phyloP scores from a whole-genome alignment of 108 stramenopile species.

The Cyclotella choctawhatcheeana region DNA sequence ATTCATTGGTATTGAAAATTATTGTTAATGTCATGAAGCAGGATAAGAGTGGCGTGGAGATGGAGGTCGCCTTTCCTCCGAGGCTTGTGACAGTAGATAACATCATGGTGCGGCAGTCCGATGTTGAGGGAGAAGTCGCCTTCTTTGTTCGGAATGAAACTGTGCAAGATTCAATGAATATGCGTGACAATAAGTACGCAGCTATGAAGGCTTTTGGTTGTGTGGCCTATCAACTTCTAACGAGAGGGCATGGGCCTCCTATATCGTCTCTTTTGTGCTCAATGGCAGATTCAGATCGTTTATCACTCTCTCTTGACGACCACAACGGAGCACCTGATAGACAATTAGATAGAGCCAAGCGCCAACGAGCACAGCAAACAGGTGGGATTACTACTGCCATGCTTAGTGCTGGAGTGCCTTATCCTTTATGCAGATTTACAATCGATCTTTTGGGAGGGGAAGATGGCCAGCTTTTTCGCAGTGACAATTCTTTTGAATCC shows the following conservation, averaged over 20 bases:
- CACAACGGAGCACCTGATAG: too few species aligned
- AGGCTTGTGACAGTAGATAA: slow-evolving; percentile 1
- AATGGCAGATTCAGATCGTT: not conserved
- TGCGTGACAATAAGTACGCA: not conserved
- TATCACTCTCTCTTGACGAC: not conserved
- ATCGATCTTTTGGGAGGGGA: slow-evolving; percentile 19
- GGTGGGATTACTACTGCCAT: slow-evolving; percentile 14
- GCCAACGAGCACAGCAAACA: slow-evolving; percentile 3
- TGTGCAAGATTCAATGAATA: not conserved
- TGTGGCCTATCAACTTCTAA: slow-evolving; percentile 12
- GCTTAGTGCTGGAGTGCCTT: slow-evolving; percentile 21
- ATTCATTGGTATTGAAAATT: not conserved
- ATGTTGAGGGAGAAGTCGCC: not conserved
- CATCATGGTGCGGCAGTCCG: slow-evolving; percentile 10
- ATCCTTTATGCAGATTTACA: slow-evolving; percentile 25
- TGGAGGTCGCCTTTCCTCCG: not conserved
- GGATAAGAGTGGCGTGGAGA: not conserved
- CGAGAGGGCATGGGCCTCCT: slow-evolving; percentile 5
- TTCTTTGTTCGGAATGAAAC: not conserved
- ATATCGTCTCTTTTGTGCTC: not conserved
- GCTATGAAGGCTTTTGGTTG: slow-evolving; percentile 19
- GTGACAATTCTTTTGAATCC: slow-evolving; percentile 15
- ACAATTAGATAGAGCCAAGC: not conserved
- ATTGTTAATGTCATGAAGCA: not conserved
- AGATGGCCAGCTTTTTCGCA: slow-evolving; percentile 17